Percentiles rank a stretch among this genome's conserved stretches.
These are phyloP conservation scores for Acrocalymma vagum DNA, from an alignment of 2,329 filamentous ascomycete species.

Conservation along the genomic window DNA sequence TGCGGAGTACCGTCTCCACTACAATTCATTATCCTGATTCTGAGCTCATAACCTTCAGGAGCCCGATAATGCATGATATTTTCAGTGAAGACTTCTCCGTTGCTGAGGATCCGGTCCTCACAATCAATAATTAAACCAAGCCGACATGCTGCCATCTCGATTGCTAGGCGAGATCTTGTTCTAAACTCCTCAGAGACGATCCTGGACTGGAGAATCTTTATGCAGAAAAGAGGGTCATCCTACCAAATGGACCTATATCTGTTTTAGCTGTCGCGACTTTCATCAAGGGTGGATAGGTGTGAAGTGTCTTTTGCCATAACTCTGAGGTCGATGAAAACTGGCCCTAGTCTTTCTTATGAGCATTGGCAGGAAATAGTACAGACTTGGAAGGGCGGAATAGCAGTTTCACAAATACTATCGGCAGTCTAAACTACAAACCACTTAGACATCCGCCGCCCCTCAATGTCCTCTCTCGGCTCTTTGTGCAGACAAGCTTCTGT, in stretches of 20 bases:
- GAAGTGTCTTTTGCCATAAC: constrained; percentile 37
- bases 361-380: too few species aligned
- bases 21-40: too few species aligned
- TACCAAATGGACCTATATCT: constrained; percentile 21
- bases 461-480: too few species aligned
- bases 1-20: too few species aligned
- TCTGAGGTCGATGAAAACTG: constrained; percentile 27
- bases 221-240: constrained; percentile 12
- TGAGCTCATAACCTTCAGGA: constrained; percentile 19
- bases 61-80: constrained; percentile 6
- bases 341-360: too few species aligned
- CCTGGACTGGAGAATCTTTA: constrained; percentile 20
- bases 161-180: constrained; percentile 19
- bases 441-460: too few species aligned
- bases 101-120: constrained; percentile 2
- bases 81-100: constrained; percentile 11
- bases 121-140: constrained; percentile 13
- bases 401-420: too few species aligned
- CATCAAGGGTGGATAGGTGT: constrained; percentile 33
- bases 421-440: too few species aligned
- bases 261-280: constrained; percentile 31
- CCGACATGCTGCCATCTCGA: constrained; percentile 14
- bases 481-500: too few species aligned
- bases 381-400: too few species aligned
- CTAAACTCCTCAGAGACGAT: constrained; percentile 17